These are phyloP conservation scores for Geotrichum australiense DNA, from an alignment of 1,139 yeast genomes.

Conservation along the genomic window DNA sequence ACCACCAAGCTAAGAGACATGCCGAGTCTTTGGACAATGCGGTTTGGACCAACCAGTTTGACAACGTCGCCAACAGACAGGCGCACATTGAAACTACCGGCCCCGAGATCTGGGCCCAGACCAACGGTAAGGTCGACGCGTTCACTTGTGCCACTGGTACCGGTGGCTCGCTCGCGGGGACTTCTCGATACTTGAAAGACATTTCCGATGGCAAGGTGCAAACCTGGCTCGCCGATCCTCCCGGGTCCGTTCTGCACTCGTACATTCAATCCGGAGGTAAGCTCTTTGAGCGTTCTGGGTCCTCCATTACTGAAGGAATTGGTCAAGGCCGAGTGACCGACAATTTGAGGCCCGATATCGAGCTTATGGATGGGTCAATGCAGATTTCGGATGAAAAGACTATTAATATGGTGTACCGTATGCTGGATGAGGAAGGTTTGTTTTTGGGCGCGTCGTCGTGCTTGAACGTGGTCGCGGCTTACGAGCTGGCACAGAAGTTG, in stretches of 20 bases:
- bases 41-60: constrained; percentile 90
- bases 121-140: constrained; percentile 72
- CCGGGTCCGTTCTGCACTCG: constrained; percentile 79
- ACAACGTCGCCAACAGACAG: constrained; percentile 77
- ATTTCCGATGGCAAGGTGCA: constrained; percentile 52
- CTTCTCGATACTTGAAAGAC: constrained; percentile 65
- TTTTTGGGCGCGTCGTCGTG: constrained; percentile 88
- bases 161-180: constrained; percentile 86
- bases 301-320: constrained; percentile 89
- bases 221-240: constrained; percentile 81
- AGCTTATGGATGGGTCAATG: constrained; percentile 66
- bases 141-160: constrained; percentile 89
- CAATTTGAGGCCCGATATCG: constrained; percentile 67
- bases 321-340: constrained; percentile 92
- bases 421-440: constrained; percentile 83
- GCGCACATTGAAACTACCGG: constrained; percentile 91
- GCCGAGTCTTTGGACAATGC: constrained; percentile 71
- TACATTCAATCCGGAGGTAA: constrained; percentile 64
- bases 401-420: constrained; percentile 72
- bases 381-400: constrained; percentile 66
- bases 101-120: constrained; percentile 88
- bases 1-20: constrained; percentile 77
- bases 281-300: constrained; percentile 59
- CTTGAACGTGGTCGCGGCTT: constrained; percentile 76
- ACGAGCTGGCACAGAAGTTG: constrained; percentile 59